Percentiles rank a stretch among this genome's conserved stretches.
phyloP scores from a whole-genome alignment of 2,329 filamentous ascomycete genomes.

The Verticillium longisporum region DNA sequence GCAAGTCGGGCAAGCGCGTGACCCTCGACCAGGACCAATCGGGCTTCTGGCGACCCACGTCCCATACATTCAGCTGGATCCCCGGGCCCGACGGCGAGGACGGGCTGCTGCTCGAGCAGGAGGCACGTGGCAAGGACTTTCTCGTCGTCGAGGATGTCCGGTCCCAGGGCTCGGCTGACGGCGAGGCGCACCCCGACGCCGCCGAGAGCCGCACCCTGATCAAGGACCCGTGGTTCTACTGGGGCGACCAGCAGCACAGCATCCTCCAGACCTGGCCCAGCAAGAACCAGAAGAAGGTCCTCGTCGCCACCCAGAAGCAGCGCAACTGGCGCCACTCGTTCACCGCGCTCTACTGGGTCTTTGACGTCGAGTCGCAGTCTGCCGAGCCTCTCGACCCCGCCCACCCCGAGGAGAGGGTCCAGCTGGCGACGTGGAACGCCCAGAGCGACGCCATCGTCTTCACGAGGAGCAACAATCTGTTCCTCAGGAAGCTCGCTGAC shows the following conservation, averaged over 20 bases:
- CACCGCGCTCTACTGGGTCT: constrained; percentile 81
- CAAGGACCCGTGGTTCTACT: constrained; percentile 57
- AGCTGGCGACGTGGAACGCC: constrained; percentile 87
- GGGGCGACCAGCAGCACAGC: constrained; percentile 45
- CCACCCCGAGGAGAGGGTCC: constrained; percentile 58
- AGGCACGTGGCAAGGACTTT: constrained; percentile 59
- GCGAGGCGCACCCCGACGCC: constrained; percentile 19
- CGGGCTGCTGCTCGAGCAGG: constrained; percentile 74
- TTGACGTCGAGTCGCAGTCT: constrained; percentile 76
- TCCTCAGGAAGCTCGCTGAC: constrained; percentile 54
- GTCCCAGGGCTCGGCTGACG: constrained; percentile 18
- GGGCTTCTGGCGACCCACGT: constrained; percentile 58
- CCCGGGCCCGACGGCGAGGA: constrained; percentile 69
- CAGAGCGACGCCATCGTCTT: constrained; percentile 83
- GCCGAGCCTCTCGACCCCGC: constrained; percentile 71
- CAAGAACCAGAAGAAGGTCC: constrained; percentile 75
- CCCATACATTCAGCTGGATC: constrained; percentile 70
- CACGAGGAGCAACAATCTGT: constrained; percentile 86
- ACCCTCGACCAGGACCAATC: constrained; percentile 64
- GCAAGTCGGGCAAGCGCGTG: constrained; percentile 63
- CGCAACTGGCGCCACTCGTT: constrained; percentile 88
- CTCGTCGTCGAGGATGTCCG: constrained; percentile 83
- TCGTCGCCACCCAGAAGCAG: constrained; percentile 66
- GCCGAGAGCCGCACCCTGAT: constrained; percentile 65
- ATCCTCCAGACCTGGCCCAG: constrained; percentile 67